Percentiles rank a stretch among this genome's conserved stretches.
Conservation (phyloP, 2,329 filamentous ascomycete genomes). For the Beauveria australis region DNA sequence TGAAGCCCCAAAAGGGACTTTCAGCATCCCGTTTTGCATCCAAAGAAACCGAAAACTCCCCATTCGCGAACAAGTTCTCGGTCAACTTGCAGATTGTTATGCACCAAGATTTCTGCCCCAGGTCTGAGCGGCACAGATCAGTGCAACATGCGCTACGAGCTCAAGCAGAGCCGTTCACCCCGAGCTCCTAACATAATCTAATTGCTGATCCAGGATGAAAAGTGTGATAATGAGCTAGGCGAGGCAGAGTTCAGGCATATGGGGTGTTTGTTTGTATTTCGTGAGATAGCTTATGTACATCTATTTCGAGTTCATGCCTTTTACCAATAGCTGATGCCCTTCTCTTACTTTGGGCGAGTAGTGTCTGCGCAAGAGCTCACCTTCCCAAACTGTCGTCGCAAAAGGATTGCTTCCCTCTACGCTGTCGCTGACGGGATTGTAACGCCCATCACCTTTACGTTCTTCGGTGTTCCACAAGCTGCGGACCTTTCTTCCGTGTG, state of each 20-base stretch:
- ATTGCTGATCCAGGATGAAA: background rate
- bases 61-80: background rate
- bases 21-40: conserved; percentile 3
- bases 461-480: conserved; percentile 95
- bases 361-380: conserved; percentile 75
- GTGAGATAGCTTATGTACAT: conserved; percentile 5
- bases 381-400: conserved; percentile 86
- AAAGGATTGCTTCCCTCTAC: conserved; percentile 87
- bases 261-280: background rate
- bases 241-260: background rate
- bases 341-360: conserved; percentile 83
- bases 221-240: background rate
- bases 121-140: background rate
- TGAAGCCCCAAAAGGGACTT: background rate
- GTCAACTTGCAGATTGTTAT: background rate
- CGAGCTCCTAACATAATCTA: background rate
- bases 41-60: background rate
- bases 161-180: background rate
- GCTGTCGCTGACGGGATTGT: conserved; percentile 62
- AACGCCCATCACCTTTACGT: conserved; percentile 81
- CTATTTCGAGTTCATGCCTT: conserved; percentile 40
- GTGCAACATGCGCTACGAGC: background rate
- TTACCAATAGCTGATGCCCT: conserved; percentile 61
- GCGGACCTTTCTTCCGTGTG: conserved; percentile 72
- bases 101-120: conserved; percentile 1